phyloP scores from a whole-genome alignment of 371 early-diverging fungal species.

The Rhizopus microsporus region DNA sequence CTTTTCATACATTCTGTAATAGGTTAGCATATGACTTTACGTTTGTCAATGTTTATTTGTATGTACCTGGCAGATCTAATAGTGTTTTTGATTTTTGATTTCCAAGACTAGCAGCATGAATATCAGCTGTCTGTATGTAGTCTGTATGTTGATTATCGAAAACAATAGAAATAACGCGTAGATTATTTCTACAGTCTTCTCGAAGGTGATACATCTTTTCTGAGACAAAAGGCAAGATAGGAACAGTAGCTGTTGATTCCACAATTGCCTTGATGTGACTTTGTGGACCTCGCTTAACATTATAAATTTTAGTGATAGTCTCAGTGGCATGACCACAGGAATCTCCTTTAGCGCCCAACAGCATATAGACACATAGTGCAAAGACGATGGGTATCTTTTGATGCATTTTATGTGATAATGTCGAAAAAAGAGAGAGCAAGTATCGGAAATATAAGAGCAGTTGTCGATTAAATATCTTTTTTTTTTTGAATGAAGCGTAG shows the following conservation, averaged over 20 bases:
- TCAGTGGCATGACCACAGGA: background rate
- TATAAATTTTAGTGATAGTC: background rate
- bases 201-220: background rate
- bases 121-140: background rate
- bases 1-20: background rate
- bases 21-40: too few species aligned
- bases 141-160: background rate
- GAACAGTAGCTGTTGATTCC: background rate
- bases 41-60: background rate
- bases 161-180: background rate
- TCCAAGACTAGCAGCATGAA: background rate
- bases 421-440: background rate
- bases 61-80: background rate
- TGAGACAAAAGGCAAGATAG: background rate
- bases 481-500: background rate
- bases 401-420: background rate
- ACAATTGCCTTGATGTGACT: conserved; percentile 2
- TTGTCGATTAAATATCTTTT: conserved; percentile 1
- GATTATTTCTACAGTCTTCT: background rate
- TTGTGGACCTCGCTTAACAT: background rate
- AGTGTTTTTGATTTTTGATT: background rate
- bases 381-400: background rate
- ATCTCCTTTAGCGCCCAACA: background rate
- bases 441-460: background rate
- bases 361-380: background rate